Evolutionary conservation across 2,329 filamentous ascomycete genomes (phyloP).

Genomic region (Beauveria asiatica): DNA sequence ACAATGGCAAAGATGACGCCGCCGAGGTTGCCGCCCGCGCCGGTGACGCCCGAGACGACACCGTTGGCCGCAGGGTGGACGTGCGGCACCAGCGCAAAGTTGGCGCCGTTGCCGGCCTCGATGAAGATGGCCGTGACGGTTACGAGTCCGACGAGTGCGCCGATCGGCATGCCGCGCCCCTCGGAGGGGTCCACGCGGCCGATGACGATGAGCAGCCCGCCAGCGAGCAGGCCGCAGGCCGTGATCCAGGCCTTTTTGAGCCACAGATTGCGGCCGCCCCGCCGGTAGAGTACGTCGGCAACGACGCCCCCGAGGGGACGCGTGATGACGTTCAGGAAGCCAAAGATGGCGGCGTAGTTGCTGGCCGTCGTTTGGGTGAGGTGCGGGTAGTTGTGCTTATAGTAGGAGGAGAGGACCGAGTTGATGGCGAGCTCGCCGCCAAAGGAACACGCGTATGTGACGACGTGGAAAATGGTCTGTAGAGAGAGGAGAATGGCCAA

Average conservation of each 20-base stretch:
- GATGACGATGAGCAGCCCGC: conserved; percentile 51
- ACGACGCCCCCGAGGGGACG: conserved; percentile 57
- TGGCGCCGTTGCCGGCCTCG: conserved; percentile 78
- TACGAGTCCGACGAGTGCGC: conserved; percentile 67
- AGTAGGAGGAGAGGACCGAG: conserved; percentile 49
- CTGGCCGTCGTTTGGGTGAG: conserved; percentile 48
- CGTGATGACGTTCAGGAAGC: conserved; percentile 61
- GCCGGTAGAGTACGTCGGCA: conserved; percentile 41
- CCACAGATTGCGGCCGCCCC: conserved; percentile 26
- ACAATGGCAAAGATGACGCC: conserved; percentile 73
- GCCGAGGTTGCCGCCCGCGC: conserved; percentile 74
- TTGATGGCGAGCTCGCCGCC: conserved; percentile 56
- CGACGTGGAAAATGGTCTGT: conserved; percentile 46
- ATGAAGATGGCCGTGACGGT: conserved; percentile 73
- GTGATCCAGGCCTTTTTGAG: conserved; percentile 39
- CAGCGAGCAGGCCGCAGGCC: conserved; percentile 49
- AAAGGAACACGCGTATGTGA: conserved; percentile 56
- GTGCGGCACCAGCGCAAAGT: conserved; percentile 80
- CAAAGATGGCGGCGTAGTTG: conserved; percentile 64
- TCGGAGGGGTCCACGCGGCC: conserved; percentile 55
- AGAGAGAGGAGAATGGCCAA: conserved; percentile 38
- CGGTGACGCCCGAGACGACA: conserved; percentile 65
- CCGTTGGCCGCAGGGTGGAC: conserved; percentile 79
- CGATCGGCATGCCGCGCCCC: conserved; percentile 27
- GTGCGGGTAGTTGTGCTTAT: conserved; percentile 49